These are phyloP conservation scores for Rhizophora mangle DNA, from an alignment of 345 rosid species.

Conservation along the genomic window DNA sequence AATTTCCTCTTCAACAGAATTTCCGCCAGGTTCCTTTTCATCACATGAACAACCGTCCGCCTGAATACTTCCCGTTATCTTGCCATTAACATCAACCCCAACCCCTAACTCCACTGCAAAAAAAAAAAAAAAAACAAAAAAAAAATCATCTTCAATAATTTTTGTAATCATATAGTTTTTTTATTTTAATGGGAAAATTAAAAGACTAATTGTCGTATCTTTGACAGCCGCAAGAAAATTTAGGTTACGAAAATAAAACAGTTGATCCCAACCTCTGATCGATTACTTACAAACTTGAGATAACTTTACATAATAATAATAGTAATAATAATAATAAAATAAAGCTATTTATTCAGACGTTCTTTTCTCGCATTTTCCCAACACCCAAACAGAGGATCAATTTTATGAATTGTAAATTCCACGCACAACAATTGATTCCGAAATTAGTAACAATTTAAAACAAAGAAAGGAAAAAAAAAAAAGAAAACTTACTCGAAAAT, in stretches of 20 bases:
- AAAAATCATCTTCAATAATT: background rate
- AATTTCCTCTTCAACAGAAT: slow-evolving; percentile 43
- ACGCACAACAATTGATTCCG: too few relatives aligned
- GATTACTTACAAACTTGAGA: too few relatives aligned
- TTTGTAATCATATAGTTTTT: background rate
- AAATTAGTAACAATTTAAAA: background rate
- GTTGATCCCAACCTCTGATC: too few relatives aligned
- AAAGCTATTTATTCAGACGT: too few relatives aligned
- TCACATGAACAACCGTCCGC: slow-evolving; percentile 38
- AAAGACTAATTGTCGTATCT: background rate
- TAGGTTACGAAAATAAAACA: too few relatives aligned
- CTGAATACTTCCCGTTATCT: slow-evolving; percentile 41
- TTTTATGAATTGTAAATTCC: too few relatives aligned
- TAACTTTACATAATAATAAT: too few relatives aligned
- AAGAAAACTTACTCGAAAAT: background rate
- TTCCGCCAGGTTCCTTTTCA: slow-evolving; percentile 48
- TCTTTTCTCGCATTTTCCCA: too few relatives aligned
- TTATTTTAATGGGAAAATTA: background rate
- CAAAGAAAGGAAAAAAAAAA: background rate
- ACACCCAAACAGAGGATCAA: too few relatives aligned
- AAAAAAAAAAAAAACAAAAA: slow-evolving; percentile 3
- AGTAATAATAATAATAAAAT: too few relatives aligned
- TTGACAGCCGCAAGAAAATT: background rate
- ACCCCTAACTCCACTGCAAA: slow-evolving; percentile 75
- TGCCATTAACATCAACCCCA: slow-evolving; percentile 54